These are phyloP conservation scores for Erysimum cheiri DNA, from an alignment of 441 rosid species.

Conservation along the genomic window DNA sequence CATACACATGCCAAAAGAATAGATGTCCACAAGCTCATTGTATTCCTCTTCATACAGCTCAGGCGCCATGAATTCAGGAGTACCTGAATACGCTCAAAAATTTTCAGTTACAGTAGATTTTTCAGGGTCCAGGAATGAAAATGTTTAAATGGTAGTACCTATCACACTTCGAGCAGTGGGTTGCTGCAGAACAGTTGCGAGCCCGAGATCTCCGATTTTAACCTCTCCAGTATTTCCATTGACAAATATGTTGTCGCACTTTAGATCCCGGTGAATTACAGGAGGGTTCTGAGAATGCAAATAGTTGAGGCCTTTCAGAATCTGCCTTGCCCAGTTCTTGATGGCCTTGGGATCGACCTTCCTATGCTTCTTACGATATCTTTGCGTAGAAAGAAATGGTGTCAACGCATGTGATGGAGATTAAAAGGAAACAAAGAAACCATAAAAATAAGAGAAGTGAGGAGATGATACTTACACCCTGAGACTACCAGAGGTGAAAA, in stretches of 20 bases:
- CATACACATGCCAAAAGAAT: conserved; percentile 76
- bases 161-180: conserved; percentile 72
- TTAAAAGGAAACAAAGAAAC: neutral
- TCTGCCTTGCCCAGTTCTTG: conserved; percentile 73
- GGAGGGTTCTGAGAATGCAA: conserved; percentile 67
- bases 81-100: conserved; percentile 49
- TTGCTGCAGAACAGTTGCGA: conserved; percentile 66
- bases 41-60: conserved; percentile 77
- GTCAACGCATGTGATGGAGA: neutral
- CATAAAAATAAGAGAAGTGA: neutral
- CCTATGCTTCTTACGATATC: conserved; percentile 62
- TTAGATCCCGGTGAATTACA: conserved; percentile 64
- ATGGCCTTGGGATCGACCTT: conserved; percentile 67
- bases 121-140: neutral
- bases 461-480: conserved; percentile 53
- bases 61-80: conserved; percentile 78
- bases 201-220: conserved; percentile 78
- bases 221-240: conserved; percentile 74
- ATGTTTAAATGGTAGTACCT: conserved; percentile 44
- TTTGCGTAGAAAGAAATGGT: conserved; percentile 20
- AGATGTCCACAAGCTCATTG: conserved; percentile 65
- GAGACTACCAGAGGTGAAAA: conserved; percentile 71
- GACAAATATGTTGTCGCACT: conserved; percentile 72
- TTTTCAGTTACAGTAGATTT: neutral
- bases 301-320: conserved; percentile 61